phyloP scores from a whole-genome alignment of 2,329 filamentous ascomycete genomes.

The Parafenestella ontariensis region DNA sequence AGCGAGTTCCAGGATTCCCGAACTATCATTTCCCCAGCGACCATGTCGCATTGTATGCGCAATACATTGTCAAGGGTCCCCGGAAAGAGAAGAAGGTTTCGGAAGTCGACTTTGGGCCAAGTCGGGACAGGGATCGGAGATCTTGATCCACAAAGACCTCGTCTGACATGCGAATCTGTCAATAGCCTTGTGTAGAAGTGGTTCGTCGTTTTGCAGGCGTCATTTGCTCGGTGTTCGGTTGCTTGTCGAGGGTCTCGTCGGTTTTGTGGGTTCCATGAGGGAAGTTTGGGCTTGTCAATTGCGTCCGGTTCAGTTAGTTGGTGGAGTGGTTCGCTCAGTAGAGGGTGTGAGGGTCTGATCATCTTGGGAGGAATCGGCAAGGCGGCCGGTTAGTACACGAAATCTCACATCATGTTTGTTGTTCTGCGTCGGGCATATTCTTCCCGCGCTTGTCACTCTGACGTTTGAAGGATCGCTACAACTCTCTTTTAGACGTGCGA shows the following conservation, averaged over 20 bases:
- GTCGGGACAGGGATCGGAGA: conserved; percentile 40
- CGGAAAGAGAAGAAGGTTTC: conserved; percentile 73
- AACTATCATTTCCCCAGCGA: conserved; percentile 95
- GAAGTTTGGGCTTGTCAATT: conserved; percentile 34
- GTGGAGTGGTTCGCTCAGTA: conserved; percentile 24
- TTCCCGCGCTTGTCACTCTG: conserved; percentile 13
- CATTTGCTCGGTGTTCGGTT: conserved; percentile 44
- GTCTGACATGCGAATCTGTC: conserved; percentile 27
- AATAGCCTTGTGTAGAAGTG: conserved; percentile 38
- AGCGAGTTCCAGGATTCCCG: conserved; percentile 87
- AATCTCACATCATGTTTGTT: conserved; percentile 45
- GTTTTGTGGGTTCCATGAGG: conserved; percentile 32
- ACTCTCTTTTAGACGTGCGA: conserved; percentile 32
- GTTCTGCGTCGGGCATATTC: conserved; percentile 33
- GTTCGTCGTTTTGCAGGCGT: conserved; percentile 41
- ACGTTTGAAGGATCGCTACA: conserved; percentile 22
- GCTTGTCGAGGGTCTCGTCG: conserved; percentile 31
- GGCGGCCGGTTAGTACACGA: conserved; percentile 37
- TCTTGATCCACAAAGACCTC: conserved; percentile 19
- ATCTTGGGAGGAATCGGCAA: conserved; percentile 29
- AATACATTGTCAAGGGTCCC: conserved; percentile 84
- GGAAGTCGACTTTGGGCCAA: conserved; percentile 48
- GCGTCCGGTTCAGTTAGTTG: conserved; percentile 19
- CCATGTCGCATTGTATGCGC: conserved; percentile 86
- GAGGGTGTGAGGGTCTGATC: conserved; percentile 27